phyloP scores from a whole-genome alignment of 257 asterid species.

The Salvia miltiorrhiza region DNA sequence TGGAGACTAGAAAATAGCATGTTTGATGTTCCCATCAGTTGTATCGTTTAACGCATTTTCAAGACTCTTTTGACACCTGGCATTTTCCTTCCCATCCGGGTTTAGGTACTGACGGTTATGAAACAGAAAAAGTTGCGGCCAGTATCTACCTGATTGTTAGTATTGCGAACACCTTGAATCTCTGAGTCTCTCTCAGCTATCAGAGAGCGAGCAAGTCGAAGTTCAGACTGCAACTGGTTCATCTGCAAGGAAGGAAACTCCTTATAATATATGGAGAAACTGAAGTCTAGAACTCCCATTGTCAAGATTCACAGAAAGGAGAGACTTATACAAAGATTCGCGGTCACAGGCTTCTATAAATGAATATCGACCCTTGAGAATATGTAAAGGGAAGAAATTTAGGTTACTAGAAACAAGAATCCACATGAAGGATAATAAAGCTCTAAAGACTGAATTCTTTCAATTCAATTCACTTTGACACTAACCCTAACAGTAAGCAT shows the following conservation, averaged over 20 bases:
- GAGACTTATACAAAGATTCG: not conserved
- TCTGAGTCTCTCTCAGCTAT: constrained; percentile 92
- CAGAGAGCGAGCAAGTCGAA: constrained; percentile 86
- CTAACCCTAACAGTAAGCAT: no score
- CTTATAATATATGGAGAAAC: constrained; percentile 11
- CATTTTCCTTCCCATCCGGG: not conserved
- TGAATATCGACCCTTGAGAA: not conserved
- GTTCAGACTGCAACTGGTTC: constrained; percentile 93
- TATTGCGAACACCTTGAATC: constrained; percentile 65
- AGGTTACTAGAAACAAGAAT: not conserved
- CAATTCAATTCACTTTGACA: no score
- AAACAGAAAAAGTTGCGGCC: not conserved
- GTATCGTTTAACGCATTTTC: not conserved
- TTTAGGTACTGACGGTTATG: not conserved
- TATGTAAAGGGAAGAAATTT: not conserved
- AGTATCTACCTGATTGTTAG: constrained; percentile 72
- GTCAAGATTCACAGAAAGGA: not conserved
- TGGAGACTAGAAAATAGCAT: not conserved
- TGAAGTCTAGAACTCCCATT: not conserved
- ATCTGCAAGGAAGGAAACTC: constrained; percentile 50
- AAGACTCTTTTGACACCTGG: not conserved
- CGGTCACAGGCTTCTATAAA: not conserved
- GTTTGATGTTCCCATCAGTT: not conserved
- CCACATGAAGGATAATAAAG: not conserved
- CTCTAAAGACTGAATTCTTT: not conserved